A percentile compares a stretch with the other conserved stretches of the same genome.
Evolutionary conservation across 2,329 filamentous ascomycete genomes (phyloP).

Genomic region (Fusarium lateritium): DNA sequence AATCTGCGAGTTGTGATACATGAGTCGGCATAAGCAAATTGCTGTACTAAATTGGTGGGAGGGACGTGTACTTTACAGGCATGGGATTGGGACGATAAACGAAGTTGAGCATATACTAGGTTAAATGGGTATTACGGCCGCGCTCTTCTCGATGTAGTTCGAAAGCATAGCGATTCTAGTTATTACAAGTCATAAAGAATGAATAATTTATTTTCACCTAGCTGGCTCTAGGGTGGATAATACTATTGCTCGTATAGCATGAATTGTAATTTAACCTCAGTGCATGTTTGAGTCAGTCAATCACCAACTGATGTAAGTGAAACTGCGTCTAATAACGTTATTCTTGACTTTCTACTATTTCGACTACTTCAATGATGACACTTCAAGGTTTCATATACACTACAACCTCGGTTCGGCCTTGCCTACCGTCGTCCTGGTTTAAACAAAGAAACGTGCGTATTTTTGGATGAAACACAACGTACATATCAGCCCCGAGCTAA

Average conservation of each 20-base stretch:
- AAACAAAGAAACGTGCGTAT: conserved; percentile 14
- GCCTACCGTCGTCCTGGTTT: neutral
- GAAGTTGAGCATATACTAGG: neutral
- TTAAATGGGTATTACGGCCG: neutral
- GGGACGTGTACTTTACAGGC: conserved; percentile 6
- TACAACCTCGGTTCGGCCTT: conserved; percentile 24
- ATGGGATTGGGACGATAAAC: neutral
- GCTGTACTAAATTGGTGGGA: conserved; percentile 14
- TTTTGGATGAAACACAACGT: conserved; percentile 22
- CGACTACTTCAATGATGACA: conserved; percentile 4
- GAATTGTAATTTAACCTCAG: conserved; percentile 23
- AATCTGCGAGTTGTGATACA: neutral
- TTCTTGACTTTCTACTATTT: neutral
- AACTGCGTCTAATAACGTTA: neutral
- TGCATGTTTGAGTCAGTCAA: conserved; percentile 3
- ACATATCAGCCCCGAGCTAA: conserved; percentile 1
- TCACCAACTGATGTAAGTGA: neutral
- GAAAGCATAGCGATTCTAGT: neutral
- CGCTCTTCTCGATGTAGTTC: neutral
- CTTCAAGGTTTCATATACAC: conserved; percentile 8
- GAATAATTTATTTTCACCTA: neutral
- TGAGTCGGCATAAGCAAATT: conserved; percentile 10
- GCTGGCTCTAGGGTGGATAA: conserved; percentile 7
- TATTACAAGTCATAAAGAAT: conserved; percentile 13
- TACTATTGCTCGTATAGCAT: conserved; percentile 3